Evolutionary conservation across 2,329 filamentous ascomycete genomes (phyloP), one percentile per base, ranked within the genome.

Genomic region (Colletotrichum liriopes): DNA sequence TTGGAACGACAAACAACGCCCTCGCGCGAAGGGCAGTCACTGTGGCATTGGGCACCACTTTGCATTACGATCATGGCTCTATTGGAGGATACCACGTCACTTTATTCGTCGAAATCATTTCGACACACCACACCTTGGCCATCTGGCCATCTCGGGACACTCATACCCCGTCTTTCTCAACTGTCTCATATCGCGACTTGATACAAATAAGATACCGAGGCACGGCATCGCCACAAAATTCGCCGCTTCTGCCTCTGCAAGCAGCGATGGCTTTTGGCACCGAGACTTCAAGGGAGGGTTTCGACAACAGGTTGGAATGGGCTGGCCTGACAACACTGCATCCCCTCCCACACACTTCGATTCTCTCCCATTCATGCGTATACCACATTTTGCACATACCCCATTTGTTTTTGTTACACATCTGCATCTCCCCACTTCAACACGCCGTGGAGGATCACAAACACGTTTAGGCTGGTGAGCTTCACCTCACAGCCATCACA

Each of bases 301-400:
- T 35, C 37, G 71, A 67, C 55, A 55, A 62, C 61, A 62, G 58
- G 55, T 72, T 69, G 71, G 62, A 61, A 62, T 70, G 64, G 71
- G 71, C 71, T 73, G 71, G 71, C 71, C 71, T 73, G 62, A 62
- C 71, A 73, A 69, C 45, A 65, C 56, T 41, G 29, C 20, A 45
- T 23, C 56, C 56, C 16, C 51, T 16, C 11, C 39, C 51, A 55
- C 71, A 45, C 55, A 43, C 49, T 73, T 71, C 59, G 16, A 55
- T 66, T 71, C 71, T 71, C 55, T 61, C 67, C 49, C 58, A 55
- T 73, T 73, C 61, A 66, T 72, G 70, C 66, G 71, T 71, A 71
- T 71, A 73, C 71, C 54, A 61, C 35, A 52, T 65, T 67, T 71
- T 67, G 67, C 71, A 71, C 71, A 73, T 73, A 73, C 71, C 71